phyloP scores from a whole-genome alignment of 2,329 filamentous ascomycete species.

The Nigrospora oryzae region DNA sequence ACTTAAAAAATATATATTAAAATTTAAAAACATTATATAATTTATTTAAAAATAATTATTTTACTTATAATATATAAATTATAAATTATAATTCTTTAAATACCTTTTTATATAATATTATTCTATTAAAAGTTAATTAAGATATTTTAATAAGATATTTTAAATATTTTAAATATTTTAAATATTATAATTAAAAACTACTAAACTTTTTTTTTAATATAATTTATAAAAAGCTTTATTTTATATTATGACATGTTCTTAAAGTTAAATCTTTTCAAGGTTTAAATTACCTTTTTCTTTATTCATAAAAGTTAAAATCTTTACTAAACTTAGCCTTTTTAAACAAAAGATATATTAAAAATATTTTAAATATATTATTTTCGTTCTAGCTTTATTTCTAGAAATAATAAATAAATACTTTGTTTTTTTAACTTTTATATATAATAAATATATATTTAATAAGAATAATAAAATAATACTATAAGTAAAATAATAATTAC shows the following conservation, averaged over 20 bases:
- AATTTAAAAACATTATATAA: no score
- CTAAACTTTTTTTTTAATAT: no score
- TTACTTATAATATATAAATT: background rate
- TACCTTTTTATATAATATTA: background rate
- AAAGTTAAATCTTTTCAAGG: background rate
- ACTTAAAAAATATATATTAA: background rate
- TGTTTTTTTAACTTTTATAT: background rate
- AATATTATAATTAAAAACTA: no score
- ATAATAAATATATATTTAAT: no score
- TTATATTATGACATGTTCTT: no score
- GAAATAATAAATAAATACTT: background rate
- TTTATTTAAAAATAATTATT: background rate
- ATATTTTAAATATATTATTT: background rate
- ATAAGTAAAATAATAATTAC: background rate
- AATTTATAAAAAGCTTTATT: no score
- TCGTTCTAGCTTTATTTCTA: no score
- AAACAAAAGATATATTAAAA: background rate
- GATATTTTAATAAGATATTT: background rate
- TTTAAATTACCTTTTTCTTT: no score
- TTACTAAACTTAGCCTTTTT: no score
- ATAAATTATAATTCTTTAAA: background rate
- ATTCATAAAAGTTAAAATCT: no score
- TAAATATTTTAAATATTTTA: background rate
- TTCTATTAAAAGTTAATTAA: background rate
- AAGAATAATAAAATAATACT: background rate